Evolutionary conservation across 164 flowering plant species (phyloP).

Genomic region (Malania oleifera): DNA sequence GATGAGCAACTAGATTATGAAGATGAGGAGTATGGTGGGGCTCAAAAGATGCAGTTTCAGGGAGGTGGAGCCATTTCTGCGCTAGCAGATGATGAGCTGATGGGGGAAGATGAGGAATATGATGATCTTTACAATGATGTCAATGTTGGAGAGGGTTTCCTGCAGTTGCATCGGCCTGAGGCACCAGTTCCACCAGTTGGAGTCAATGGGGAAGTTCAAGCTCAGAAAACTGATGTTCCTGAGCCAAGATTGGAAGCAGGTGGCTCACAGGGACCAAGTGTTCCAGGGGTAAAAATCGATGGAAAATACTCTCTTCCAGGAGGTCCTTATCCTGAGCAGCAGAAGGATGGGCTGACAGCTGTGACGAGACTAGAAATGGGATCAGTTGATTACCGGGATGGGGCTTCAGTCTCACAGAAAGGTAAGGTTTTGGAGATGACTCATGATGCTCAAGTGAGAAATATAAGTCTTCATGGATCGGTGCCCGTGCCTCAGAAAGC

Average conservation of each 20-base stretch:
- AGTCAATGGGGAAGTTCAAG: slow-evolving; percentile 34
- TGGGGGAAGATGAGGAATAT: slow-evolving; percentile 68
- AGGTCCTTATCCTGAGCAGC: slow-evolving; percentile 26
- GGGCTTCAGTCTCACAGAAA: slow-evolving; percentile 27
- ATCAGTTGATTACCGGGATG: slow-evolving; percentile 23
- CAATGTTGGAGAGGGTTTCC: slow-evolving; percentile 65
- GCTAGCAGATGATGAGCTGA: slow-evolving; percentile 61
- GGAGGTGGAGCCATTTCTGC: slow-evolving; percentile 77
- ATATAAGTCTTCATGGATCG: slow-evolving; percentile 45
- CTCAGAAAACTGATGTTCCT: slow-evolving; percentile 31
- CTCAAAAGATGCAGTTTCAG: slow-evolving; percentile 59
- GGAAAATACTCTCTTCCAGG: slow-evolving; percentile 31
- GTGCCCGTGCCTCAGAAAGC: slow-evolving; percentile 26
- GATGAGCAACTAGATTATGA: slow-evolving; percentile 78
- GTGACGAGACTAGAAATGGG: slow-evolving; percentile 26
- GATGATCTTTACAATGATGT: slow-evolving; percentile 74
- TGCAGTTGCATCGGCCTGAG: slow-evolving; percentile 54
- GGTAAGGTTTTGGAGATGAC: slow-evolving; percentile 27
- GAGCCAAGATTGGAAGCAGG: slow-evolving; percentile 33
- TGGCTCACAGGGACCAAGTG: slow-evolving; percentile 23
- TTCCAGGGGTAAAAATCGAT: slow-evolving; percentile 35
- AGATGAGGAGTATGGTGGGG: slow-evolving; percentile 65
- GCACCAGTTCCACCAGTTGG: slow-evolving; percentile 23
- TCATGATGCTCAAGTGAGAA: slow-evolving; percentile 33
- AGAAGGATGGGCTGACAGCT: slow-evolving; percentile 22